A percentile compares a stretch with the other conserved stretches of the same genome.
Conservation (phyloP, 2,329 filamentous ascomycete species). For the Daldinia sp. region DNA sequence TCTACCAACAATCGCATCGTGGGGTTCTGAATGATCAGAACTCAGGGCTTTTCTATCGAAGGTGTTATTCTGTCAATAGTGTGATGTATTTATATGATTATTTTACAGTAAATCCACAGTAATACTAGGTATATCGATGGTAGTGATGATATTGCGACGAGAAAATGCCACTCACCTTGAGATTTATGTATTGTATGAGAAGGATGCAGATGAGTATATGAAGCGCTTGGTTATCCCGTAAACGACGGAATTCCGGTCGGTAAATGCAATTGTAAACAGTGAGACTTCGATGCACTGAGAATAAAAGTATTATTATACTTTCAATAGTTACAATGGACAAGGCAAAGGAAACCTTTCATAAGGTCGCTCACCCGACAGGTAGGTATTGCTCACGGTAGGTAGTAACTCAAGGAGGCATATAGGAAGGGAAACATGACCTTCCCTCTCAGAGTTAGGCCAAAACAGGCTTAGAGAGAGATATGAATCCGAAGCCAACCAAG, state of each 20-base stretch:
- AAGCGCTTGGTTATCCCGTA: neutral
- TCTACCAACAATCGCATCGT: neutral
- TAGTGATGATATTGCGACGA: slow-evolving; percentile 2
- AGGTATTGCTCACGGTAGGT: neutral
- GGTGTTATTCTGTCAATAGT: neutral
- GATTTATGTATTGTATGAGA: neutral
- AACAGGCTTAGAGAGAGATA: neutral
- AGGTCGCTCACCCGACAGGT: slow-evolving; percentile 11
- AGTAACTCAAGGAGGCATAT: neutral
- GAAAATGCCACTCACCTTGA: neutral
- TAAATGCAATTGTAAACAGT: neutral
- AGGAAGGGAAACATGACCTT: neutral
- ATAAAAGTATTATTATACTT: neutral
- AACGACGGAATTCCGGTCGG: neutral
- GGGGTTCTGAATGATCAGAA: neutral
- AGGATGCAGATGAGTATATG: neutral
- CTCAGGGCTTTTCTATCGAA: neutral
- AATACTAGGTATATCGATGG: neutral
- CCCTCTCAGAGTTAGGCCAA: neutral
- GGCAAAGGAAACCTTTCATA: slow-evolving; percentile 9
- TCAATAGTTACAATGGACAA: slow-evolving; percentile 11
- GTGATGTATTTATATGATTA: slow-evolving; percentile 14
- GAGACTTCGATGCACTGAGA: too few species aligned
- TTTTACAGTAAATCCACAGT: slow-evolving; percentile 5
- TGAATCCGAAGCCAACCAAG: slow-evolving; percentile 7